These are phyloP conservation scores for Suhomyces sp. DNA, from an alignment of 805 yeast species.

Conservation along the genomic window DNA sequence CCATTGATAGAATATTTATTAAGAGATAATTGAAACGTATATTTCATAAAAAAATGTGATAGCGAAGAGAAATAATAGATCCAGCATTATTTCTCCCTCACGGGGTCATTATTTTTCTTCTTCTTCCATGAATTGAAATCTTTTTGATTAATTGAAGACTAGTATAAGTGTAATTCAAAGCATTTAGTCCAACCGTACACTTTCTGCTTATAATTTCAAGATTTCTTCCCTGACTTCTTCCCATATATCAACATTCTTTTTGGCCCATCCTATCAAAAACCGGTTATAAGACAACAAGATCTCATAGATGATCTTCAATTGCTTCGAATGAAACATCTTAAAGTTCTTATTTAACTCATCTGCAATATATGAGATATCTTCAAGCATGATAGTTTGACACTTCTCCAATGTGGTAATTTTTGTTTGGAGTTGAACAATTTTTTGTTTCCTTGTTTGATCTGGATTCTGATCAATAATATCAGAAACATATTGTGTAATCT, in stretches of 20 bases:
- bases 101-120: too few relatives aligned
- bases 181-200: too few relatives aligned
- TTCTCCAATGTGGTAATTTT: conserved; percentile 53
- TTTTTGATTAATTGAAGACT: too few relatives aligned
- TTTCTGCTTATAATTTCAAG: conserved; percentile 22
- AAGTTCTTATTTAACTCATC: conserved; percentile 48
- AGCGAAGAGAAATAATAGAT: too few relatives aligned
- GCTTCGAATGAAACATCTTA: conserved; percentile 48
- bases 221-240: conserved; percentile 54
- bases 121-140: too few relatives aligned
- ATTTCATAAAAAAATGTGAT: too few relatives aligned
- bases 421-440: conserved; percentile 46
- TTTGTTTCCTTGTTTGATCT: conserved; percentile 58
- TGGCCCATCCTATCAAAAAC: conserved; percentile 64
- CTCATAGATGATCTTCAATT: conserved; percentile 50
- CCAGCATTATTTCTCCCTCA: too few relatives aligned
- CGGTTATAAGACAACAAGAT: conserved; percentile 55
- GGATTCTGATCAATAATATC: conserved; percentile 70
- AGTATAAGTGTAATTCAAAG: too few relatives aligned
- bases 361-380: conserved; percentile 40
- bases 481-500: conserved; percentile 49
- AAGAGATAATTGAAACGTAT: too few relatives aligned
- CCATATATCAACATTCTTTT: conserved; percentile 66
- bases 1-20: conserved; percentile 41
- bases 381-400: conserved; percentile 47